Base-by-base conservation (phyloP, 2,329 filamentous ascomycete species). In the Helminthosporium solani region DNA sequence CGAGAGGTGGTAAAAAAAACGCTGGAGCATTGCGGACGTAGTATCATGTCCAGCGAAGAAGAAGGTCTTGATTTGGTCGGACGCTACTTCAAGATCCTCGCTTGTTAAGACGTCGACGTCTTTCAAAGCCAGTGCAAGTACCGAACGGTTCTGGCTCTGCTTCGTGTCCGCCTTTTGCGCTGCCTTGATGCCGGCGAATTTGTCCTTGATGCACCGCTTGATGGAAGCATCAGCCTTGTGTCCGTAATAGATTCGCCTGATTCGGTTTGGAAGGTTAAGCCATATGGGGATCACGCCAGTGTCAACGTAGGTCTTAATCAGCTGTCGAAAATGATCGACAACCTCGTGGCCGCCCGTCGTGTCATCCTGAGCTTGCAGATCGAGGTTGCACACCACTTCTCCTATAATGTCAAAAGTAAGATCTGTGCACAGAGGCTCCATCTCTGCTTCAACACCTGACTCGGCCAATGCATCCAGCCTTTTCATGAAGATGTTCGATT, bases 41-140 rank as follows among this genome's bases (percentile, higher is more conserved):
- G 74, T 77, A 45, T 77, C 74, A 49, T 76, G 74, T 1, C 74
- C 74, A 1, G 74, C 74, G 45, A 77, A 75, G 12, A 76, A 52
- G 52, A 76, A 76, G 0, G 69, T 67, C 49, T 74, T 75, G 52
- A 68, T 50, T 39, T 66, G 61, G 25, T 74, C 70, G 30, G 73
- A 67, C 1, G 67, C 72, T 9, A 57, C 62, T 36, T 67, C 59
- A 12, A 68, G 60, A 43, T 70, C 66, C 11, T 66, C 60, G 1
- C 59, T 56, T 14, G 73, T 72, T 11, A 75, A 54, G 1, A 47
- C 44, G 14, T 60, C 64, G 18, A 58, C 56, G 19, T 63, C 52
- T 44, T 61, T 54, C 12, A 67, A 49, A 11, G 60, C 56, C 54
- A 75, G 52, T 40, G 70, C 63, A 20, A 68, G 56, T 1, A 67